phyloP scores from a whole-genome alignment of 2,329 filamentous ascomycete species.

The Fusarium zealandicum region DNA sequence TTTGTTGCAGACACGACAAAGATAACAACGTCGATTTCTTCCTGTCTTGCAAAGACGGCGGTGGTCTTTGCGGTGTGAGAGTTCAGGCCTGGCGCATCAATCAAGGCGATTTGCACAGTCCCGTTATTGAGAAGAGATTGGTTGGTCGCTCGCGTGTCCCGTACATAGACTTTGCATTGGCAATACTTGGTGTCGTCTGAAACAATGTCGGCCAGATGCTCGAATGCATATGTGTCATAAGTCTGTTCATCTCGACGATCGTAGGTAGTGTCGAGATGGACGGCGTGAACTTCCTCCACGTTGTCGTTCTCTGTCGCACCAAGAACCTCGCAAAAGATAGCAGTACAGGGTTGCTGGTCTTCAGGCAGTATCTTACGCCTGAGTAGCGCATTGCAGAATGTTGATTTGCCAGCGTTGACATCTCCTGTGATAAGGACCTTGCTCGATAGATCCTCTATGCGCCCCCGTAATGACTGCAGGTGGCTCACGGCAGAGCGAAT shows the following conservation, averaged over 20 bases:
- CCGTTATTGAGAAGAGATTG: conserved; percentile 96
- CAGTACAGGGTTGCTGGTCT: conserved; percentile 97
- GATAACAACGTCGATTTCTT: conserved; percentile 98
- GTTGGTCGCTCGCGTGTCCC: conserved; percentile 86
- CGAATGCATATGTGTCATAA: conserved; percentile 83
- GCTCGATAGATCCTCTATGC: conserved; percentile 96
- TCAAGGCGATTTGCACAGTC: conserved; percentile 95
- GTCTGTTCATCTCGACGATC: conserved; percentile 92
- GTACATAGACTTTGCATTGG: conserved; percentile 97
- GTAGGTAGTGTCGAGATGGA: conserved; percentile 81
- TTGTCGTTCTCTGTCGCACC: conserved; percentile 90
- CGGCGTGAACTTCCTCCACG: conserved; percentile 93
- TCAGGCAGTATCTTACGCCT: conserved; percentile 92
- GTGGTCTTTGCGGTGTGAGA: conserved; percentile 97
- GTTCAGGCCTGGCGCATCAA: conserved; percentile 95
- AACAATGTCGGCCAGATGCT: conserved; percentile 86
- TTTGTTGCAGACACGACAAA: conserved; percentile 98
- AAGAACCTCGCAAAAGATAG: conserved; percentile 96
- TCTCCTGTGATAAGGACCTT: conserved; percentile 97
- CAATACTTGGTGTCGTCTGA: conserved; percentile 87
- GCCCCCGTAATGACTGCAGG: conserved; percentile 82
- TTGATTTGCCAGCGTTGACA: conserved; percentile 96
- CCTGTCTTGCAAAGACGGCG: conserved; percentile 93
- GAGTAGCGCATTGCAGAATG: conserved; percentile 94
- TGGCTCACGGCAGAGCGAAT: conserved; percentile 94